Conservation (phyloP, 2,329 filamentous ascomycete genomes). For the Thielaviopsis musarum region DNA sequence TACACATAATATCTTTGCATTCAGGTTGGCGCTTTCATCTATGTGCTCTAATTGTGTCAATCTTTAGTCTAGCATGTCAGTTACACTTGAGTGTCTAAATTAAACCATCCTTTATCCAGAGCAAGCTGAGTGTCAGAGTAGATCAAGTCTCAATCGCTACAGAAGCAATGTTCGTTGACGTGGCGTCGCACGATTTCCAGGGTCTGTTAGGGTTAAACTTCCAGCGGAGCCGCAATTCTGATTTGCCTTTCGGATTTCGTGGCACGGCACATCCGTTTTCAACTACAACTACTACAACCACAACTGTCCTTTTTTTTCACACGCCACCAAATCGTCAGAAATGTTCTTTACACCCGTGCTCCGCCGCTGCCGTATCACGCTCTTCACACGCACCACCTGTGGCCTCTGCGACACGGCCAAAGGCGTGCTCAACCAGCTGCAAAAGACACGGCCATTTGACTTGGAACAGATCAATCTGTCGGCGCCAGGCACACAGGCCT, state of each 20-base stretch:
- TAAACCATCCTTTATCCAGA: not conserved
- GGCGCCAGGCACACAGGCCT: constrained; percentile 41
- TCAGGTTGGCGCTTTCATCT: not conserved
- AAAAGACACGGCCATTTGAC: constrained; percentile 39
- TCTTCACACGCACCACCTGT: constrained; percentile 59
- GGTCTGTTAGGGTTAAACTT: not conserved
- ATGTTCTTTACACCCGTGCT: constrained; percentile 38
- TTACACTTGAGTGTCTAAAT: not conserved
- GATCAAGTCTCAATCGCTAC: not conserved
- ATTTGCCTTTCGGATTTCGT: no score
- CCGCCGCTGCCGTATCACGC: constrained; percentile 47
- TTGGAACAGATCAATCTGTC: constrained; percentile 57
- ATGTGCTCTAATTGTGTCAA: not conserved
- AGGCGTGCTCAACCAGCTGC: constrained; percentile 37
- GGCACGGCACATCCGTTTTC: not conserved
- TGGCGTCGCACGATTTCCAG: not conserved
- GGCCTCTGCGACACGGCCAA: constrained; percentile 54
- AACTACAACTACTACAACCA: not conserved
- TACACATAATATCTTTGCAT: not conserved
- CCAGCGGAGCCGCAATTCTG: no score
- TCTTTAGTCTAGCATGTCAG: not conserved
- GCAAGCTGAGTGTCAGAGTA: not conserved
- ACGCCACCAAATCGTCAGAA: not conserved
- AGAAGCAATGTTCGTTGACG: not conserved
- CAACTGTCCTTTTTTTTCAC: no score